Evolutionary conservation across 306 rosid species (phyloP).

Genomic region (Cucumis sativus): Cucumber_9930_V3 NC_026657.2:5245501-5246000

Average conservation of each 20-base stretch:
- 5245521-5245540: rapidly evolving
- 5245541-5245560: neutral
- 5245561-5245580: neutral
- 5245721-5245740: slow-evolving; percentile 38
- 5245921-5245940: too few relatives aligned
- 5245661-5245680: slow-evolving; percentile 35
- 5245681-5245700: slow-evolving; percentile 8
- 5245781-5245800: slow-evolving; percentile 17
- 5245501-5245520: rapidly evolving
- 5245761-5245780: neutral
- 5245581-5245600: neutral
- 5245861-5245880: neutral
- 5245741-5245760: slow-evolving; percentile 17
- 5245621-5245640: slow-evolving; percentile 1
- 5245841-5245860: slow-evolving; percentile 9
- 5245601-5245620: neutral
- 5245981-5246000: too few relatives aligned
- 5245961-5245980: too few relatives aligned
- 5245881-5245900: neutral
- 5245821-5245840: neutral
- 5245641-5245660: slow-evolving; percentile 40
- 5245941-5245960: too few relatives aligned
- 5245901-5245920: neutral
- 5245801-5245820: slow-evolving; percentile 5
- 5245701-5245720: neutral